These are phyloP conservation scores for Chlorella sp. DNA, from an alignment of 139 green algal species.

Conservation along the genomic window DNA sequence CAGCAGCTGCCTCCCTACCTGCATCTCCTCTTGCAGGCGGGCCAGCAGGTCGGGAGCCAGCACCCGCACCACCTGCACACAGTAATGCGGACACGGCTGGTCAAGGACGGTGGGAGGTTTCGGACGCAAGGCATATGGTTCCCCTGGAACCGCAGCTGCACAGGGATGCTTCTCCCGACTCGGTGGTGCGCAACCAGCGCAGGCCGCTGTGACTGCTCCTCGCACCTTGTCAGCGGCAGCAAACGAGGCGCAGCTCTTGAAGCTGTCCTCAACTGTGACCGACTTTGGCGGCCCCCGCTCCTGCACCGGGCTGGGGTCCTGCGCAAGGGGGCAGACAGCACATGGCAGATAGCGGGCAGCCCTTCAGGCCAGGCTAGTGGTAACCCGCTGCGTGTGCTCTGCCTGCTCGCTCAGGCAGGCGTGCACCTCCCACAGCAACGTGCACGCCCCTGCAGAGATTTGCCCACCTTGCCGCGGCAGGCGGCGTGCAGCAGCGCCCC, in stretches of 20 bases:
- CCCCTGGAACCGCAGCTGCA: no score
- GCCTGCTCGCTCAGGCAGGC: not conserved
- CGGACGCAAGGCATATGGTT: no score
- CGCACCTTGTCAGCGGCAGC: constrained; percentile 40
- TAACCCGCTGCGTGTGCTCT: no score
- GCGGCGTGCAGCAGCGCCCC: constrained; percentile 35
- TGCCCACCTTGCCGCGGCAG: constrained; percentile 43
- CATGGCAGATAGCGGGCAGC: not conserved
- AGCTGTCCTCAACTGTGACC: constrained; percentile 84
- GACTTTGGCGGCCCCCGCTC: constrained; percentile 61
- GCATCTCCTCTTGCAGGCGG: constrained; percentile 64
- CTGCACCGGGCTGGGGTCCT: constrained; percentile 67
- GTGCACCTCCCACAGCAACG: not conserved
- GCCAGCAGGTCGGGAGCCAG: constrained; percentile 77
- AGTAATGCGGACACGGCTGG: no score
- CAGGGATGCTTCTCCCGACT: no score
- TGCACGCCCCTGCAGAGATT: not conserved
- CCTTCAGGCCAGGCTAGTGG: no score
- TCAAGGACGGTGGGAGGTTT: no score
- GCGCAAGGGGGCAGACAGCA: not conserved
- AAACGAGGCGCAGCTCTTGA: constrained; percentile 59
- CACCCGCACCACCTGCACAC: constrained; percentile 40
- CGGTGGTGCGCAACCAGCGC: not conserved
- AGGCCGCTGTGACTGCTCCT: not conserved
- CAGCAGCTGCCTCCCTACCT: constrained; percentile 34